Evolutionary conservation across 2,329 filamentous ascomycete species (phyloP), one percentile per base, ranked within the genome.

Genomic region (Paraphaeosphaeria minitans): DNA sequence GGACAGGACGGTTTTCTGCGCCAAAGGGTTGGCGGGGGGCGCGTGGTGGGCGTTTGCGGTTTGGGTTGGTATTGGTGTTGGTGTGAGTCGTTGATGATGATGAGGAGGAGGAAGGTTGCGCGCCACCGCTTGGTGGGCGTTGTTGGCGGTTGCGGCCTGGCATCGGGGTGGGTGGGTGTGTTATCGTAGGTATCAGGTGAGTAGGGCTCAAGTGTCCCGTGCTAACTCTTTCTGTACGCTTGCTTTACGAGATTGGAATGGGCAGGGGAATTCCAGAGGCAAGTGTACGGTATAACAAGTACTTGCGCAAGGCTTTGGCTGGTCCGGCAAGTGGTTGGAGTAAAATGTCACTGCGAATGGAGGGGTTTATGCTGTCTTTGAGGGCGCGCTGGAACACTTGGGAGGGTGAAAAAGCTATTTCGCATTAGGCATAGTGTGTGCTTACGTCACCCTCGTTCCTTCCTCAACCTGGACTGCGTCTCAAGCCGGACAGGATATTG

Each of bases 111-210:
- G 9, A n/a, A 13, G 16, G 6, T n/a, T 50, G 47, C 10, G 9
- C 8, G 19, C 47, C 47, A 22, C 47, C 47, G 33, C 29, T 24
- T 45, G 56, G 33, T 60, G 48, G 57, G 63, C 50, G 42, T 42
- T 64, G 60, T 57, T 74, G 74, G 46, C 73, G 70, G 56, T 76
- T 75, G 51, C 70, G 70, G 31, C 70, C 61, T 39, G 29, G 50
- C 49, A 49, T 58, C 39, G 27, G n/a, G 3, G 19, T 9, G 19
- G n/a, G 41, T 21, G n/a, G 6, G 1, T 7, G 19, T 22, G 41
- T 19, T 13, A 8, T 47, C 3, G 12, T n/a, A n/a, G n/a, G n/a
- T 27, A 3, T 33, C 7, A 13, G 8, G 16, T 5, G 35, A 7
- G 46, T 12, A 19, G 27, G 46, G 43, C 13, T 31, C 29, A 5